Evolutionary conservation across 768 basidiomycete species (phyloP), one percentile per base, ranked within the genome.

Genomic region (Russula dissimulans): DNA sequence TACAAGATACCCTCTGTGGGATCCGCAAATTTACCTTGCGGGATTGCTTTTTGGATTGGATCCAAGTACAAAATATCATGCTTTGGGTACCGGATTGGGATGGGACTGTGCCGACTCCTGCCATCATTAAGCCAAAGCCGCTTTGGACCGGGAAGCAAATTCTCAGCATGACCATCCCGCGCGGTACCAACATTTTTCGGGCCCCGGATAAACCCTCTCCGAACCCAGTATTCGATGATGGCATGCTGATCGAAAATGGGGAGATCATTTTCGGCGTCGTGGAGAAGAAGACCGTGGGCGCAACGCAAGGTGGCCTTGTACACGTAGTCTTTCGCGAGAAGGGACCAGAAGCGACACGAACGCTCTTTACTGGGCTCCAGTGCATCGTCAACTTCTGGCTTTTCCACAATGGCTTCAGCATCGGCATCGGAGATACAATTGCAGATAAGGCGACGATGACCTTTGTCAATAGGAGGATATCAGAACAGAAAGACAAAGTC

Each of bases 71-170:
- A 70, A 97, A 99, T 67, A 95, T 98, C 71, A 80, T 99, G 15
- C 84, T 98, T 2, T 99, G 97, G 97, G 84, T 97, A 1, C 94
- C 95, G 0, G 91, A 92, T 15, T 99, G 97, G 97, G 95, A 98
- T 70, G 97, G 97, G 17, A 73, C 79, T 15, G 81, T 98, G 1
- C 97, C 97, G 0, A 89, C 85, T 15, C 97, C 97, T 7, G 89
- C 93, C 5, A 93, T 98, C 69, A 77, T 98, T 72, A 97, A 95
- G 71, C 97, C 97, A 0, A 97, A 95, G 69, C 93, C 95, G 3
- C 78, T 97, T 17, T 99, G 97, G 97, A 91, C 93, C 0, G 97
- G 97, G 44, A 99, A 99, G 72, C 97, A 99, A 74, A 85, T 98
- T 36, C 78, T 98, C 46, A 89, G 88, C 67, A 80, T 98, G 80